Conservation (phyloP, 345 rosid genomes). For the Eucalyptus tenuipes region DNA sequence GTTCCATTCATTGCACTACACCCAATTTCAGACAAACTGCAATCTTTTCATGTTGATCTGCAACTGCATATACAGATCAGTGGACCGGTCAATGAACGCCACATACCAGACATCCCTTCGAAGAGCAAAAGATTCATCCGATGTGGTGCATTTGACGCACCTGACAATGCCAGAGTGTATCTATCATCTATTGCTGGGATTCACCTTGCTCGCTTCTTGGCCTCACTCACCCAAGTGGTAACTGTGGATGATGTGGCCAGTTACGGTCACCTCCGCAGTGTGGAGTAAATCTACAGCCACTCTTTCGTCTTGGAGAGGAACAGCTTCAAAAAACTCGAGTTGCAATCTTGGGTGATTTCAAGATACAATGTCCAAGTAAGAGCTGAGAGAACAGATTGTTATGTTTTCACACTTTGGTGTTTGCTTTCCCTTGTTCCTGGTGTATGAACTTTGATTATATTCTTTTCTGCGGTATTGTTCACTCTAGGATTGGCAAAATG, state of each 20-base stretch:
- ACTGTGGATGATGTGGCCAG: constrained; percentile 42
- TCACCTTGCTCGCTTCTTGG: constrained; percentile 38
- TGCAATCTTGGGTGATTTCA: constrained; percentile 70
- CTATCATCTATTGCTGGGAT: constrained; percentile 46
- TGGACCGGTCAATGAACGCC: no score
- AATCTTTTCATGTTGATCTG: no score
- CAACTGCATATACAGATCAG: no score
- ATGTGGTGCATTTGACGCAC: constrained; percentile 53
- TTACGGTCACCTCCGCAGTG: constrained; percentile 27
- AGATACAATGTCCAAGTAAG: constrained; percentile 43
- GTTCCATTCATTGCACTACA: no score
- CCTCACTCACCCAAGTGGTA: constrained; percentile 36
- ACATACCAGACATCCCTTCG: not conserved
- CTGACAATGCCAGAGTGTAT: constrained; percentile 44
- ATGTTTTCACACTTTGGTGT: not conserved
- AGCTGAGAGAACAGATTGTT: not conserved
- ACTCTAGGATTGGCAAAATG: no score
- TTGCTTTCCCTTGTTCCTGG: not conserved
- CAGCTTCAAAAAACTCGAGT: constrained; percentile 21
- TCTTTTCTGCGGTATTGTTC: no score
- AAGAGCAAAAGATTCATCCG: constrained; percentile 35
- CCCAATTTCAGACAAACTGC: no score
- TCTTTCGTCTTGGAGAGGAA: constrained; percentile 43
- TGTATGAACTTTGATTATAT: no score
- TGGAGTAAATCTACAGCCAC: constrained; percentile 30